A percentile compares a stretch with the other conserved stretches of the same genome.
Conservation (phyloP, 306 rosid genomes). For the Gynostemma pentaphyllum region DNA sequence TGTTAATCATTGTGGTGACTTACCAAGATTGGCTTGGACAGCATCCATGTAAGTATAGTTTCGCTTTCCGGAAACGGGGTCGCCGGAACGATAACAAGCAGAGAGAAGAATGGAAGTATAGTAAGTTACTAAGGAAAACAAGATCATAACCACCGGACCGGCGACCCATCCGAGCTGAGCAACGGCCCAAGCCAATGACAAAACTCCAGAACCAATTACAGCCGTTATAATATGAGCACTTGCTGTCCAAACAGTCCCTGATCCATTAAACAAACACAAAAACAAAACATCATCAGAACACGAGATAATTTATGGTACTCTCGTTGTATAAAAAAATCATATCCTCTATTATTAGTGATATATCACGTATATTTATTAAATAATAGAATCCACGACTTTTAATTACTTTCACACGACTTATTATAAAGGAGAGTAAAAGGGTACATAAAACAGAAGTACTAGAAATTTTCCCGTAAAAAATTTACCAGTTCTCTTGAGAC, state of each 20-base stretch:
- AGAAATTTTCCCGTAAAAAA: background rate
- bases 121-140: constrained; percentile 70
- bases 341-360: too few species aligned
- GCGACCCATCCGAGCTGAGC: constrained; percentile 95
- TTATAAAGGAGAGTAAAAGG: too few species aligned
- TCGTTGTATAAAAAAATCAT: too few species aligned
- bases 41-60: constrained; percentile 82
- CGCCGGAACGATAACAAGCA: constrained; percentile 63
- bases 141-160: constrained; percentile 60
- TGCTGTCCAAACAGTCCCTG: constrained; percentile 70
- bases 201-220: constrained; percentile 79
- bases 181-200: constrained; percentile 70
- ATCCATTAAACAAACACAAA: background rate
- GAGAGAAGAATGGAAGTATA: constrained; percentile 67
- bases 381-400: too few species aligned
- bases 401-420: too few species aligned
- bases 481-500: constrained; percentile 67
- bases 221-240: constrained; percentile 86
- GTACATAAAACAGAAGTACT: too few species aligned
- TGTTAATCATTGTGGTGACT: background rate
- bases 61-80: constrained; percentile 59
- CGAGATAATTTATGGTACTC: too few species aligned
- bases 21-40: constrained; percentile 59
- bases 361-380: too few species aligned
- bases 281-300: background rate